Evolutionary conservation across 208 protist genomes (phyloP).

Genomic region (Crithidia sp.): DNA sequence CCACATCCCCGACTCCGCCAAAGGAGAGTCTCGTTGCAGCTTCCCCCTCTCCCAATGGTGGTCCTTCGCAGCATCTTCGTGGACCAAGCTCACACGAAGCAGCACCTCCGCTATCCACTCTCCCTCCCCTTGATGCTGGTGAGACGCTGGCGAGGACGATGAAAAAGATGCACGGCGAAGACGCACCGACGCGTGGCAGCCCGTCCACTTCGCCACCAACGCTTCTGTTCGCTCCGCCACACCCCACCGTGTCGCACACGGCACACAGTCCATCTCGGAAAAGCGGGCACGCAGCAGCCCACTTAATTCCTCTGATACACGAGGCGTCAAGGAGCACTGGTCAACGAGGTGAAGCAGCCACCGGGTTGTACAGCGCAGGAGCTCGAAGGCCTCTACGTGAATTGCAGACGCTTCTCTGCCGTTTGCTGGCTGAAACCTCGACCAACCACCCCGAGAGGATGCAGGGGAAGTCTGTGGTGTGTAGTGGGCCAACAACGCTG

Average conservation of each 20-base stretch:
- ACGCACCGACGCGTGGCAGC: slow-evolving; percentile 14
- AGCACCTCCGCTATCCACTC: slow-evolving; percentile 21
- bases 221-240: slow-evolving; percentile 11
- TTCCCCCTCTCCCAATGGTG: background rate
- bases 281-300: slow-evolving; percentile 17
- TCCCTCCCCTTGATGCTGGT: no score
- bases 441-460: background rate
- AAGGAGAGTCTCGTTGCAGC: background rate
- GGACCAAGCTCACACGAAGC: background rate
- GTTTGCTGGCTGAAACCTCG: no score
- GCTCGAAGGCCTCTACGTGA: background rate
- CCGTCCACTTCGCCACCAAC: slow-evolving; percentile 21
- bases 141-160: background rate
- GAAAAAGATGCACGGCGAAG: slow-evolving; percentile 1
- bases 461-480: background rate
- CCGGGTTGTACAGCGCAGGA: slow-evolving; percentile 8
- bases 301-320: slow-evolving; percentile 6
- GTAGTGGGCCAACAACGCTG: background rate
- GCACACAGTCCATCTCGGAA: slow-evolving; percentile 4
- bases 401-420: no score
- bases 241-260: background rate
- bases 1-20: slow-evolving; percentile 18
- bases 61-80: background rate
- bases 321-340: slow-evolving; percentile 11
- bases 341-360: slow-evolving; percentile 15